phyloP scores from a whole-genome alignment of 495 filamentous ascomycete species.

The Penicillium cinerascens region DNA sequence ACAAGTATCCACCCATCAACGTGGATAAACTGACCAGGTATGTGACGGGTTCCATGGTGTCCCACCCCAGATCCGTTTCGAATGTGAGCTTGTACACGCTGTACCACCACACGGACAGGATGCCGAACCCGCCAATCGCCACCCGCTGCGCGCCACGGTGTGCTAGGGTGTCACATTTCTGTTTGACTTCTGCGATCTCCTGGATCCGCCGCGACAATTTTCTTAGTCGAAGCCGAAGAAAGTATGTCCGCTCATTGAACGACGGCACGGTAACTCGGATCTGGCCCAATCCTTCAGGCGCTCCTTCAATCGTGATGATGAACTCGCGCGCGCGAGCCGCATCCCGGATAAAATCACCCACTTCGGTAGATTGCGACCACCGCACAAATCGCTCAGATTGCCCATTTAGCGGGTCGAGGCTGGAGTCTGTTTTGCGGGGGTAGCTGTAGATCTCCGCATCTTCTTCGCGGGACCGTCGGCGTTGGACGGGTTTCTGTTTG shows the following conservation, averaged over 20 bases:
- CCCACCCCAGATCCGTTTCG: slow-evolving; percentile 78
- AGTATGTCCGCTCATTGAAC: slow-evolving; percentile 86
- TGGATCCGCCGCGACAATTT: slow-evolving; percentile 67
- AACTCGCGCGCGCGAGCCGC: slow-evolving; percentile 82
- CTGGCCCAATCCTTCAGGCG: slow-evolving; percentile 51
- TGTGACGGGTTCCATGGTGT: slow-evolving; percentile 87
- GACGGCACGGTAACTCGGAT: slow-evolving; percentile 78
- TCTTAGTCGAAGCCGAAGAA: slow-evolving; percentile 70
- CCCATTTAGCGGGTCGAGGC: slow-evolving; percentile 13
- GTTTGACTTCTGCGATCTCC: slow-evolving; percentile 65
- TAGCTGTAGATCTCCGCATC: slow-evolving; percentile 37
- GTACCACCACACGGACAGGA: slow-evolving; percentile 74
- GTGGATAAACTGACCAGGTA: slow-evolving; percentile 80
- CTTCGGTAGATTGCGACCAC: slow-evolving; percentile 87
- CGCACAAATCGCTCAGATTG: slow-evolving; percentile 62
- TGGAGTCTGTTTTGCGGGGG: slow-evolving; percentile 27
- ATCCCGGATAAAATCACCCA: slow-evolving; percentile 94
- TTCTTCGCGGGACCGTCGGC: slow-evolving; percentile 22
- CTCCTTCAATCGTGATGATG: slow-evolving; percentile 75
- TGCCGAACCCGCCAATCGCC: slow-evolving; percentile 72
- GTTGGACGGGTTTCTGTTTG: slow-evolving; percentile 1
- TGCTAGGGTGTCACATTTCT: slow-evolving; percentile 75
- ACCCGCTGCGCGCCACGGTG: slow-evolving; percentile 73
- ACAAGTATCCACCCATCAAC: slow-evolving; percentile 85
- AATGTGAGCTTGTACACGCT: slow-evolving; percentile 77